These are phyloP conservation scores for Tuber aestivum DNA, from an alignment of 495 filamentous ascomycete species.

Conservation along the genomic window DNA sequence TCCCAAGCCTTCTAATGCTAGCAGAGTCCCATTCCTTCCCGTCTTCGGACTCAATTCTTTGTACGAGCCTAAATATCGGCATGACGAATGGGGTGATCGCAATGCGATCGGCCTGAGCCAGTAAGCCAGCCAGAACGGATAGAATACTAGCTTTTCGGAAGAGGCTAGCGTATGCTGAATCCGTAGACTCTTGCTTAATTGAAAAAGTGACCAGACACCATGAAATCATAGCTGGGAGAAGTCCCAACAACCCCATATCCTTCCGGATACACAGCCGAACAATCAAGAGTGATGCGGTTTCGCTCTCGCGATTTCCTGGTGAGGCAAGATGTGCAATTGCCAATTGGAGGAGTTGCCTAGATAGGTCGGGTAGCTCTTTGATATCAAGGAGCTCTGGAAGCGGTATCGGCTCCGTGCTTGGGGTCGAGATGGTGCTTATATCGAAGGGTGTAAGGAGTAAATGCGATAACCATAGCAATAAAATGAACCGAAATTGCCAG, in stretches of 20 bases:
- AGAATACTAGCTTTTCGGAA: constrained; percentile 68
- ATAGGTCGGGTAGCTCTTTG: constrained; percentile 58
- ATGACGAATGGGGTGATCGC: constrained; percentile 52
- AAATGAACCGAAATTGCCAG: constrained; percentile 87
- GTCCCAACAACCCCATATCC: constrained; percentile 76
- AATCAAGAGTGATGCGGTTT: constrained; percentile 75
- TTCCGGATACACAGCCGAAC: constrained; percentile 71
- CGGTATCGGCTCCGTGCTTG: constrained; percentile 44
- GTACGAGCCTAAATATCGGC: constrained; percentile 47
- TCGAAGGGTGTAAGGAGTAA: constrained; percentile 91
- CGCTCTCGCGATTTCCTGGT: constrained; percentile 71
- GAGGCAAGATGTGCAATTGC: constrained; percentile 62
- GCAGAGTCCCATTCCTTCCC: constrained; percentile 53
- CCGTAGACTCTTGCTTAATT: constrained; percentile 40
- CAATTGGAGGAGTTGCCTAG: constrained; percentile 63
- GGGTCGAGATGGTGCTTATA: constrained; percentile 68
- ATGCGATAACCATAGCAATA: constrained; percentile 89
- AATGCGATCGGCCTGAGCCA: constrained; percentile 53
- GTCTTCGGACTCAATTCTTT: constrained; percentile 18
- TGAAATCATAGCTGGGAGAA: constrained; percentile 58
- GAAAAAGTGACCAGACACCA: constrained; percentile 61
- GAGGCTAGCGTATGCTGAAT: constrained; percentile 48
- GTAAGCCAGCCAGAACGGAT: constrained; percentile 68
- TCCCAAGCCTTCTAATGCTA: constrained; percentile 66
- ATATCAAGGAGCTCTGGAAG: constrained; percentile 39